Evolutionary conservation across 495 filamentous ascomycete species (phyloP).

Genomic region (Neurospora hispaniola): DNA sequence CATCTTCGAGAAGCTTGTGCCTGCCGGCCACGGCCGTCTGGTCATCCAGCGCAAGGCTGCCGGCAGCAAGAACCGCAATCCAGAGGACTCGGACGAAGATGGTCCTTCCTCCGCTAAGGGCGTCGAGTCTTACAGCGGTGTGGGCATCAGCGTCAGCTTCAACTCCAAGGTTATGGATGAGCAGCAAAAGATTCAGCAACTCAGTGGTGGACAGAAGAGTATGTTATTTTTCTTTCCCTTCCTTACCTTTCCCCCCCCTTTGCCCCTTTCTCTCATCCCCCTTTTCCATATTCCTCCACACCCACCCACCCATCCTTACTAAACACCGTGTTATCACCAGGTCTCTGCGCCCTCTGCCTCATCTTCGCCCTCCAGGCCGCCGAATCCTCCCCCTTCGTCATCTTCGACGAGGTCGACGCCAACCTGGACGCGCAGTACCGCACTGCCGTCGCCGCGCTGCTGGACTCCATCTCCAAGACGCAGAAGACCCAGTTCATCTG

Average conservation of each 20-base stretch:
- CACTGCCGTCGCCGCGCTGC: constrained; percentile 81
- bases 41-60: constrained; percentile 91
- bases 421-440: constrained; percentile 97
- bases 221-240: constrained; percentile 21
- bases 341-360: constrained; percentile 87
- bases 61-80: constrained; percentile 40
- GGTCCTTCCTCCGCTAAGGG: constrained; percentile 43
- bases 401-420: constrained; percentile 98
- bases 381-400: constrained; percentile 94
- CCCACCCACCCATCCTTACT: too few species aligned
- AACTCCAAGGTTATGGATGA: constrained; percentile 93
- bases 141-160: constrained; percentile 97
- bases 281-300: too few species aligned
- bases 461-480: constrained; percentile 60
- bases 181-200: constrained; percentile 93
- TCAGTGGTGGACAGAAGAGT: constrained; percentile 97
- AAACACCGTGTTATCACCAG: constrained; percentile 34
- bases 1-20: constrained; percentile 91
- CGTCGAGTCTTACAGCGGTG: constrained; percentile 94
- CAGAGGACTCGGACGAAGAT: constrained; percentile 54
- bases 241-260: background rate
- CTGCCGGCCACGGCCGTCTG: constrained; percentile 80
- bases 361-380: constrained; percentile 99
- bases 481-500: constrained; percentile 61
- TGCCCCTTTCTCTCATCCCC: too few species aligned